Percentiles rank a stretch among this genome's conserved stretches.
These are phyloP conservation scores for Cucurbitaria berberidis DNA, from an alignment of 2,329 filamentous ascomycete species.

Conservation along the genomic window DNA sequence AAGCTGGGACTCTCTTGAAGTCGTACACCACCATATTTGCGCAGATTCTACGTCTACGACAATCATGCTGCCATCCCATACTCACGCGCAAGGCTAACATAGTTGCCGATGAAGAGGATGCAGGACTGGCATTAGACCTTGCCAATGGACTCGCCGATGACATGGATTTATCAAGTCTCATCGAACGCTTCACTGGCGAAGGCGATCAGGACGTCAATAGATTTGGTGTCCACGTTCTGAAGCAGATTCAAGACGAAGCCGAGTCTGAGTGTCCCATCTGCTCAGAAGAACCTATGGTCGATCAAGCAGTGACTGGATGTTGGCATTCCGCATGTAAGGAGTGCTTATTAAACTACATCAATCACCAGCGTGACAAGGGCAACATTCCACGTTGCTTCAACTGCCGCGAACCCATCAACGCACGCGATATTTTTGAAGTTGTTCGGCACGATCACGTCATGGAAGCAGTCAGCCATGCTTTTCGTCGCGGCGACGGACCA, in stretches of 20 bases:
- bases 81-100: slow-evolving; percentile 85
- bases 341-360: slow-evolving; percentile 88
- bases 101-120: slow-evolving; percentile 86
- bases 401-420: slow-evolving; percentile 82
- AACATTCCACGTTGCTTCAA: slow-evolving; percentile 85
- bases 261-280: slow-evolving; percentile 93
- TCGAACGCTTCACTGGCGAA: slow-evolving; percentile 78
- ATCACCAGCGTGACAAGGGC: slow-evolving; percentile 79
- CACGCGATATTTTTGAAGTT: slow-evolving; percentile 89
- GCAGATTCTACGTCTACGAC: slow-evolving; percentile 88
- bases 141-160: slow-evolving; percentile 86
- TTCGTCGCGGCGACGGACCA: slow-evolving; percentile 33
- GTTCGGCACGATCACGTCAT: slow-evolving; percentile 73
- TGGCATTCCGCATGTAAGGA: slow-evolving; percentile 98
- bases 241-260: slow-evolving; percentile 89
- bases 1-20: slow-evolving; percentile 91
- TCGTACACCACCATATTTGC: slow-evolving; percentile 97
- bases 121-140: slow-evolving; percentile 76
- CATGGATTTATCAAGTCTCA: slow-evolving; percentile 89
- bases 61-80: slow-evolving; percentile 92
- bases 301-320: slow-evolving; percentile 92
- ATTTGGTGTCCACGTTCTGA: slow-evolving; percentile 85
- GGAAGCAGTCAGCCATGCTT: slow-evolving; percentile 52
- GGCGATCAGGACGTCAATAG: slow-evolving; percentile 66
- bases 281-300: slow-evolving; percentile 92